Conservation (phyloP, 495 filamentous ascomycete species). For the Sordaria brevicollis region DNA sequence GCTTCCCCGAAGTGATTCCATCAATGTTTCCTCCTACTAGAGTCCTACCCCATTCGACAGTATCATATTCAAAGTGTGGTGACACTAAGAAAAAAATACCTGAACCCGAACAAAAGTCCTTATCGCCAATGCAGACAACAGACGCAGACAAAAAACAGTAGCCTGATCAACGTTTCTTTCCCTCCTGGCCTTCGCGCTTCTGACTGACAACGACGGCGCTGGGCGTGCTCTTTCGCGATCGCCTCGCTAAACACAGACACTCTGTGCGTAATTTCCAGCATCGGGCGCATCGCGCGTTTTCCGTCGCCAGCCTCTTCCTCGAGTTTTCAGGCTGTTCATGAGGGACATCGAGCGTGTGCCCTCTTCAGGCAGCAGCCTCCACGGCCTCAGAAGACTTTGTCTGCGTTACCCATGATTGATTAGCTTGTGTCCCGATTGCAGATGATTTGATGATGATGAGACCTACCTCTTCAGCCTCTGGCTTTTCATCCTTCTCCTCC, state of each 20-base stretch:
- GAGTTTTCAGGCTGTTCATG: not conserved
- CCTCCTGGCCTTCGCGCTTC: not conserved
- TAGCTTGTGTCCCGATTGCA: not conserved
- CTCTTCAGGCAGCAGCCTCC: conserved; percentile 15
- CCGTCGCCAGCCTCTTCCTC: not conserved
- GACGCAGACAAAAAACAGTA: not conserved
- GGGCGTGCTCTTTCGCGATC: too few relatives aligned
- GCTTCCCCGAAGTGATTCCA: too few relatives aligned
- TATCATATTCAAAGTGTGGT: not conserved
- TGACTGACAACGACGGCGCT: too few relatives aligned
- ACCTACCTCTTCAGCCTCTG: conserved; percentile 24
- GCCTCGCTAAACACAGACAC: too few relatives aligned
- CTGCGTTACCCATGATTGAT: not conserved
- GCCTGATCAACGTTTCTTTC: not conserved
- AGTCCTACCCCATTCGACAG: not conserved
- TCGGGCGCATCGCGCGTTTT: too few relatives aligned
- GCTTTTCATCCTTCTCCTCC: conserved; percentile 16
- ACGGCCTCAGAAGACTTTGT: conserved; percentile 15
- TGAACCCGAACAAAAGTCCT: not conserved
- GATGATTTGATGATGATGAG: not conserved
- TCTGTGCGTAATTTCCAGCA: too few relatives aligned
- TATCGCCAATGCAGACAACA: not conserved
- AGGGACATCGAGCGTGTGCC: not conserved
- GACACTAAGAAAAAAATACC: not conserved
- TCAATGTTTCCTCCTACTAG: too few relatives aligned